Evolutionary conservation across 2,329 filamentous ascomycete species (phyloP), one percentile per base, ranked within the genome.

Genomic region (Sphaerulina musiva): DNA sequence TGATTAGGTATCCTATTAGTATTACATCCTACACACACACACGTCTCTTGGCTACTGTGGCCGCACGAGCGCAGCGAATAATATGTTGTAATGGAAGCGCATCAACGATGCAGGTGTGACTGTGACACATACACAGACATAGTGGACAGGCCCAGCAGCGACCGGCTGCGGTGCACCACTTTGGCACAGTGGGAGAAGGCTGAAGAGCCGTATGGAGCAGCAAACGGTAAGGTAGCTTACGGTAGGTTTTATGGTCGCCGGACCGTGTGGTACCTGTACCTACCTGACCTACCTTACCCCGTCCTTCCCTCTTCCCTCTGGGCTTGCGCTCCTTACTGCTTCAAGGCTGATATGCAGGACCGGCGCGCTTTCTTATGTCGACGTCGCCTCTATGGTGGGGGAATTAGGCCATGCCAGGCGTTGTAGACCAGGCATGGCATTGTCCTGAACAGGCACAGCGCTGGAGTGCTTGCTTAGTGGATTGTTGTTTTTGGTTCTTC

Each of bases 291-390:
- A 17, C 14, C 14, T 17, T 17, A 17, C 14, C 14, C 55, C 31
- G 32, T 46, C 29, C 34, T 52, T 47, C 31, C 48, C 39, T 32
- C 31, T 38, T 17, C 14, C 14, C 14, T 26, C 17, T 17, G 29
- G 29, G 48, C 48, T 9, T 10, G 17, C 40, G 31, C 26, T 41
- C 39, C 42, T 34, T 54, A 12, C 44, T 51, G 43, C 52, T 48
- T 56, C 46, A n/a, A 46, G 45, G 47, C 48, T 46, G 51, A 59
- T 48, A 57, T 50, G 59, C 46, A 56, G 58, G 50, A 49, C 60
- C 59, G 59, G 59, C 50, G 51, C 49, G 44, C 50, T 67, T 64
- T 64, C 63, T 66, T 67, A 67, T 66, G 60, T 67, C 55, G 62
- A 67, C 65, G 55, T 66, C 65, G 45, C 58, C 40, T 51, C 47